Conservation (phyloP, 2,329 filamentous ascomycete species). For the Thielaviopsis cerberus region DNA sequence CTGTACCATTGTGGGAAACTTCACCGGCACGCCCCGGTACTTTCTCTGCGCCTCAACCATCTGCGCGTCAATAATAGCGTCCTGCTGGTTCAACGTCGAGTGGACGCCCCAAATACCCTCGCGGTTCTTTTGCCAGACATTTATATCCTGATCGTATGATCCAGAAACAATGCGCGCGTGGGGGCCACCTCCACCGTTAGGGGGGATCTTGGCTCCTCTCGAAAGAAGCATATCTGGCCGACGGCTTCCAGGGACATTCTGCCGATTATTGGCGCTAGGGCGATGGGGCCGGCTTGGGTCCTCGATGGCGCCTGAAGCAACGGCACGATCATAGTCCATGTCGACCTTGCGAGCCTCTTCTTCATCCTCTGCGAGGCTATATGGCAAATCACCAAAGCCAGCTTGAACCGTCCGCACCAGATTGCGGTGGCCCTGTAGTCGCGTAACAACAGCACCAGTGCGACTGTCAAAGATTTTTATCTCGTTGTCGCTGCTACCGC, state of each 20-base stretch:
- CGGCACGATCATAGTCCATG: constrained; percentile 46
- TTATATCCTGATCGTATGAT: constrained; percentile 87
- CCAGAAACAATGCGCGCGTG: constrained; percentile 94
- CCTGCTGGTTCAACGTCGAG: constrained; percentile 57
- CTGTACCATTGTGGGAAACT: neutral
- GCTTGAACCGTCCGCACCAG: constrained; percentile 90
- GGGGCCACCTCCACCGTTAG: constrained; percentile 71
- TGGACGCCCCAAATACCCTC: constrained; percentile 70
- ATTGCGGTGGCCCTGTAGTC: constrained; percentile 60
- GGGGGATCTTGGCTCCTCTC: constrained; percentile 70
- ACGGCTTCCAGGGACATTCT: constrained; percentile 52
- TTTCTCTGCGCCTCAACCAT: constrained; percentile 10
- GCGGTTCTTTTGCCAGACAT: constrained; percentile 78
- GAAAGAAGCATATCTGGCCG: constrained; percentile 60
- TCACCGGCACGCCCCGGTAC: neutral
- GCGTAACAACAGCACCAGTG: constrained; percentile 76
- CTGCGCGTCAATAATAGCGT: constrained; percentile 36
- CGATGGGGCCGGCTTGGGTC: constrained; percentile 16
- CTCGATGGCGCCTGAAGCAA: constrained; percentile 31
- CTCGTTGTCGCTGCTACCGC: constrained; percentile 87
- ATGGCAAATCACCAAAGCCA: constrained; percentile 75
- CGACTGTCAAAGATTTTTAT: constrained; percentile 85
- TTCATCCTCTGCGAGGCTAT: constrained; percentile 56
- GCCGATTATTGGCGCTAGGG: constrained; percentile 22
- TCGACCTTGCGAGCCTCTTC: constrained; percentile 57